A percentile compares a stretch with the other conserved stretches of the same genome.
phyloP scores from a whole-genome alignment of 2,329 filamentous ascomycete species.

The Microcera coccophila region DNA sequence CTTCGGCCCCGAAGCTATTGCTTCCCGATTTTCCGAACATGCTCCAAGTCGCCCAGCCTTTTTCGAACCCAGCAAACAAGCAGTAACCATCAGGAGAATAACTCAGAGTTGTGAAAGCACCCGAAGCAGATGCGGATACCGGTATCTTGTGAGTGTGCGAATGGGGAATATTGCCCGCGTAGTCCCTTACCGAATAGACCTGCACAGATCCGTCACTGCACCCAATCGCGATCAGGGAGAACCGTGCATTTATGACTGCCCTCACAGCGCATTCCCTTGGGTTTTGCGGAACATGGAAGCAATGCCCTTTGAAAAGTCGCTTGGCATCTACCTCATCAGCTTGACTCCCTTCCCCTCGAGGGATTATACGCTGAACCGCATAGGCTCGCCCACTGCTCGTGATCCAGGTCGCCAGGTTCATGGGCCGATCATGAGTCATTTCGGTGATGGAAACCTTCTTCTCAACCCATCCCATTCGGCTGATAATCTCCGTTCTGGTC shows the following conservation, averaged over 20 bases:
- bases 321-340: conserved; percentile 49
- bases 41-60: conserved; percentile 95
- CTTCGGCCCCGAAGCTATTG: conserved; percentile 74
- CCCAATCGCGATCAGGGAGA: conserved; percentile 86
- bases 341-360: conserved; percentile 37
- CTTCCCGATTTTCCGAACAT: conserved; percentile 90
- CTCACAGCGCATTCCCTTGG: conserved; percentile 61
- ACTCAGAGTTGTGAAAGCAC: conserved; percentile 66
- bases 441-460: conserved; percentile 73
- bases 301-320: conserved; percentile 81
- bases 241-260: conserved; percentile 86
- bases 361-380: conserved; percentile 72
- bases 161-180: conserved; percentile 83
- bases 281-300: conserved; percentile 72
- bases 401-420: conserved; percentile 93
- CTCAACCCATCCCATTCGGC: conserved; percentile 79
- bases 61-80: conserved; percentile 86
- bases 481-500: conserved; percentile 85
- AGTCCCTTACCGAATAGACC: conserved; percentile 92
- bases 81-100: conserved; percentile 97
- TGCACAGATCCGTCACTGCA: conserved; percentile 74
- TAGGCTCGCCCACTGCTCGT: conserved; percentile 84
- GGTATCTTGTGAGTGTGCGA: conserved; percentile 75
- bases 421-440: conserved; percentile 91
- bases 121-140: conserved; percentile 64